Percentiles rank a stretch among this genome's conserved stretches.
Conservation (phyloP, 139 green algal genomes). For the Haematococcus lacustris region DNA sequence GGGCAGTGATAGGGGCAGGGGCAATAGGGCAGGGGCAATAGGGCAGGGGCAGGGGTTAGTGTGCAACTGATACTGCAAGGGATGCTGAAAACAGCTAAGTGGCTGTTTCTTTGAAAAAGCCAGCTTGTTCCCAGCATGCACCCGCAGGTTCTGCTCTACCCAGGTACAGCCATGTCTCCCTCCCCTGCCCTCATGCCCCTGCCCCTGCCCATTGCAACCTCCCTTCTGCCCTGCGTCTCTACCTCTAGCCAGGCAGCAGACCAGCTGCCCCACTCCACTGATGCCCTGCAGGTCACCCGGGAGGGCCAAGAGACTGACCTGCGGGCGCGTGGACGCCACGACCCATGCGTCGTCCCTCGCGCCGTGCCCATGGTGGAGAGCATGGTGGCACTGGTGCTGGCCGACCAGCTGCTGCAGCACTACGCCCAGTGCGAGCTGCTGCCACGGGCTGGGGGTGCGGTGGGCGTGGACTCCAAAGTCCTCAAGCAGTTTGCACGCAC, state of each 20-base stretch:
- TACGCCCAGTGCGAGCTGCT: conserved; percentile 83
- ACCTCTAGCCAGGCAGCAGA: too few species aligned
- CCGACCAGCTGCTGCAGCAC: conserved; percentile 86
- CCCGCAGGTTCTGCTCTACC: background rate
- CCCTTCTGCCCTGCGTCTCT: too few species aligned
- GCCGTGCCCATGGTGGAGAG: conserved; percentile 98
- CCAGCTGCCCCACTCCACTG: too few species aligned
- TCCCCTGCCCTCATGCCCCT: background rate
- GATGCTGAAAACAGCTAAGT: too few species aligned
- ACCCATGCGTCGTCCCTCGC: conserved; percentile 94
- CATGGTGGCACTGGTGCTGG: conserved; percentile 95
- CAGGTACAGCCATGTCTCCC: background rate
- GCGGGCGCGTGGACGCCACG: conserved; percentile 83
- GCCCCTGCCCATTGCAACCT: background rate
- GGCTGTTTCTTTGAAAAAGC: too few species aligned
- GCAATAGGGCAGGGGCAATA: too few species aligned
- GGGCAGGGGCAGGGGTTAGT: background rate
- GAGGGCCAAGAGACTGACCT: conserved; percentile 70
- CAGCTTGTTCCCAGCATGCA: too few species aligned
- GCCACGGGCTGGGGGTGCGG: conserved; percentile 18
- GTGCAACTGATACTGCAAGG: too few species aligned
- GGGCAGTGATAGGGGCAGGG: too few species aligned
- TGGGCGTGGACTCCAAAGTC: conserved; percentile 3
- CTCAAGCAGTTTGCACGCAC: conserved; percentile 14
- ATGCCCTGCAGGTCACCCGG: conserved; percentile 22